Base-by-base conservation (phyloP, 2,329 filamentous ascomycete genomes). In the Aspergillus quadricinctus region DNA sequence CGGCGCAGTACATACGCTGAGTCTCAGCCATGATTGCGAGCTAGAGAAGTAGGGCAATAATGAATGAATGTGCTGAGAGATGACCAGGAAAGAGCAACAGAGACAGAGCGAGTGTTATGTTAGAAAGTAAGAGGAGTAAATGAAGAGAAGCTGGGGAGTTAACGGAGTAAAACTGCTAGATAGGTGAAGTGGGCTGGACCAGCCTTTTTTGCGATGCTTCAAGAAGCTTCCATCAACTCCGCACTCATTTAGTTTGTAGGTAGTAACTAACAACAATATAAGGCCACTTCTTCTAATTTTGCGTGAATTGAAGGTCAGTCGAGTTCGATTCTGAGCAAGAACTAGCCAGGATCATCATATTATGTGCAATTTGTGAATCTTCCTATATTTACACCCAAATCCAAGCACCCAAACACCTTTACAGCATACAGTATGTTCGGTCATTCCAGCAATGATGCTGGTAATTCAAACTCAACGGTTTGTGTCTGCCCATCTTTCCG, bases 181-280 rank as follows among this genome's bases (percentile, higher is more conserved):
- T 27, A 17, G 55, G 40, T 45, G 29, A 56, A 59, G 52, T 56
- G 54, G 54, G 51, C 53, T 59, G 43, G 48, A 40, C 48, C 50
- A 46, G 53, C 56, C 31, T 50, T 58, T 52, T 55, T 45, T 60
- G 52, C 57, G 57, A 62, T 60, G 61, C 65, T 75, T 75, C 72
- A 74, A 59, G 72, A 75, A 75, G 71, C 66, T 75, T 75, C 73
- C 72, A 75, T 72, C 61, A 57, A 23, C 43, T 46, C 43, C 43
- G 43, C 43, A 46, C 43, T 14, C n/a, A 4, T 14, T 37, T 14
- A 37, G 6, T 7, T 14, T 37, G 14, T 14, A 14, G 31, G 14
- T 5, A 37, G 14, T 17, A 17, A 8, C 11, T 17, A 23, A 23
- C 3, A 37, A 37, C 14, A 35, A 35, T 37, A 37, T n/a, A 37